Conservation (phyloP, 2,329 filamentous ascomycete species). For the Talaromyces sp. region DNA sequence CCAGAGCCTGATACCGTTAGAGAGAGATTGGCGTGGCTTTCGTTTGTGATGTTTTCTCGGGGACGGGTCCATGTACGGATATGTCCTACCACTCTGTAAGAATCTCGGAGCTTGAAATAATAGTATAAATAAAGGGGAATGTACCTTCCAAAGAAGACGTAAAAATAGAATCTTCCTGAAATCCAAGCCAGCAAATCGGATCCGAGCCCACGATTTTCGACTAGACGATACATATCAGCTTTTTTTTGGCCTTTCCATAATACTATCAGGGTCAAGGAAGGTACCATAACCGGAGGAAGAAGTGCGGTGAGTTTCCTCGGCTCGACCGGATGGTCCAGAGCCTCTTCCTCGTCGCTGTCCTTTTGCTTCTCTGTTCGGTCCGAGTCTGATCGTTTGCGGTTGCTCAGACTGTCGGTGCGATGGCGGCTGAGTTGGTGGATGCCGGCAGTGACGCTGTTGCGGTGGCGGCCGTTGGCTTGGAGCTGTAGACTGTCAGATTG, state of each 20-base stretch:
- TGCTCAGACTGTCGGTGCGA: constrained; percentile 57
- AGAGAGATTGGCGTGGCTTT: constrained; percentile 24
- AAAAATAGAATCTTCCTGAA: constrained; percentile 87
- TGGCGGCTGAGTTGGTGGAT: constrained; percentile 46
- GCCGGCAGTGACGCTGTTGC: constrained; percentile 28
- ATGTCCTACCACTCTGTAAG: no score
- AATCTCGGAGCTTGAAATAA: no score
- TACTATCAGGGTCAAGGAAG: constrained; percentile 23
- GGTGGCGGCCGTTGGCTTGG: constrained; percentile 32
- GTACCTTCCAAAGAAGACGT: constrained; percentile 88
- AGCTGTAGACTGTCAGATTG: no score
- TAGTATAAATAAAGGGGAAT: not conserved
- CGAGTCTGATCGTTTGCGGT: constrained; percentile 66
- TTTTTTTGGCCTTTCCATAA: not conserved
- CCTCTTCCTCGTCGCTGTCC: constrained; percentile 50
- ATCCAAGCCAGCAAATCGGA: constrained; percentile 84
- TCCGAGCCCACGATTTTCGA: constrained; percentile 80
- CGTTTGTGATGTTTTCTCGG: constrained; percentile 36
- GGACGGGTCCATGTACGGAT: constrained; percentile 71
- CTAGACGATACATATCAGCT: constrained; percentile 38
- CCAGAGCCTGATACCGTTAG: constrained; percentile 12
- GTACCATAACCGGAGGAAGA: constrained; percentile 82
- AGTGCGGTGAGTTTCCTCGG: constrained; percentile 77
- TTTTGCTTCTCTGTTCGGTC: constrained; percentile 48
- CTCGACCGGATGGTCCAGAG: constrained; percentile 73